phyloP scores from a whole-genome alignment of 2,329 filamentous ascomycete species.

The Phaeosphaeriaceae sp. region DNA sequence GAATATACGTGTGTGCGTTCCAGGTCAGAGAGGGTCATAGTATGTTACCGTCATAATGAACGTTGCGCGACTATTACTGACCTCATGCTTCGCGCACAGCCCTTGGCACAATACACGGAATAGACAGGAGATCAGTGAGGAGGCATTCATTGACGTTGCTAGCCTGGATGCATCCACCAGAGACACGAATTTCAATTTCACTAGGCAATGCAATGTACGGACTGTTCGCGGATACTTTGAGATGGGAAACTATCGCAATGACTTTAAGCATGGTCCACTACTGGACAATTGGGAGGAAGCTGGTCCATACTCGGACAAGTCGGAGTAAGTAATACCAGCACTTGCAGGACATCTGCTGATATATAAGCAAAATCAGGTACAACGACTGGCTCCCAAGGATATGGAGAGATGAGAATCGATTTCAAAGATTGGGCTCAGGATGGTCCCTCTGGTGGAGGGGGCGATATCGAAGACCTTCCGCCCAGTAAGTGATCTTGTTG shows the following conservation, averaged over 20 bases:
- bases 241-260: constrained; percentile 4
- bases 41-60: background rate
- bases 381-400: constrained; percentile 8
- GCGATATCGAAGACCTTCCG: constrained; percentile 4
- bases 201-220: background rate
- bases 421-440: background rate
- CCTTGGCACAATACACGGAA: constrained; percentile 11
- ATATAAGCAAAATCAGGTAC: background rate
- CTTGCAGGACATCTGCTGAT: background rate
- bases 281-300: constrained; percentile 4
- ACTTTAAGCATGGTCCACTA: background rate
- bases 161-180: background rate
- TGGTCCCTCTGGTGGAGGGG: background rate
- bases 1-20: constrained; percentile 8
- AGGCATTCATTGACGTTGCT: constrained; percentile 3
- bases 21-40: constrained; percentile 2
- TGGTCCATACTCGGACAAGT: background rate
- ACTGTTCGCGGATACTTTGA: constrained; percentile 8
- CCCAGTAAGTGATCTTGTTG: background rate
- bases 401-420: constrained; percentile 5
- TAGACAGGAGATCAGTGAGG: constrained; percentile 12
- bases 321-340: background rate
- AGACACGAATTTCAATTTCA: background rate
- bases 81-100: background rate
- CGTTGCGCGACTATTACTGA: background rate